phyloP scores from a whole-genome alignment of 1,139 yeast genomes.

The Pneumocystis oryctolagi region DNA sequence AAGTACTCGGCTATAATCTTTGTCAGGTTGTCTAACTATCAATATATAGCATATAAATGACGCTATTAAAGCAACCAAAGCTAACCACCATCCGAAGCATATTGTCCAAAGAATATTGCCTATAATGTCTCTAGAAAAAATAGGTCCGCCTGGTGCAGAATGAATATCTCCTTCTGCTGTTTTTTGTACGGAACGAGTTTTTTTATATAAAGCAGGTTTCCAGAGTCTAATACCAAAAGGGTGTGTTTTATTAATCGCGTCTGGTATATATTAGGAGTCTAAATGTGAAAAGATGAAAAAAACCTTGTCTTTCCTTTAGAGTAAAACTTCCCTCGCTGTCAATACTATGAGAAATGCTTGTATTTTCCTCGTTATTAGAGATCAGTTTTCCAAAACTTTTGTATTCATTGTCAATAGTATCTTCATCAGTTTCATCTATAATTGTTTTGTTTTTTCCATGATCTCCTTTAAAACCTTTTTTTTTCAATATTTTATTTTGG shows the following conservation, averaged over 20 bases:
- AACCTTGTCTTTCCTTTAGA: constrained; percentile 1
- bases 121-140: constrained; percentile 24
- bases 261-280: constrained; percentile 33
- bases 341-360: constrained; percentile 4
- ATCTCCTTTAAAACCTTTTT: constrained; percentile 4
- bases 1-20: constrained; percentile 46
- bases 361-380: constrained; percentile 2
- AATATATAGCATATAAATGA: constrained; percentile 31
- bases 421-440: constrained; percentile 5
- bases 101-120: constrained; percentile 16
- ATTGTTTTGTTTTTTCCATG: constrained; percentile 4
- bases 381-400: constrained; percentile 1
- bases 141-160: constrained; percentile 50
- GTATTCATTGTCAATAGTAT: constrained; percentile 1
- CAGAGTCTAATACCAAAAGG: constrained; percentile 97
- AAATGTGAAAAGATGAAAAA: not conserved
- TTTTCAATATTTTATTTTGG: not conserved
- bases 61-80: constrained; percentile 26
- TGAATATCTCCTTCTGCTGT: constrained; percentile 92
- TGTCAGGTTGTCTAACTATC: constrained; percentile 29
- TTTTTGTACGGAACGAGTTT: constrained; percentile 76
- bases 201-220: constrained; percentile 95
- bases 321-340: constrained; percentile 7
- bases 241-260: constrained; percentile 90
- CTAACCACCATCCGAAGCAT: constrained; percentile 13